A percentile compares a stretch with the other conserved stretches of the same genome.
These are phyloP conservation scores for Pistacia vera DNA, from an alignment of 345 rosid species.

Conservation along the genomic window DNA sequence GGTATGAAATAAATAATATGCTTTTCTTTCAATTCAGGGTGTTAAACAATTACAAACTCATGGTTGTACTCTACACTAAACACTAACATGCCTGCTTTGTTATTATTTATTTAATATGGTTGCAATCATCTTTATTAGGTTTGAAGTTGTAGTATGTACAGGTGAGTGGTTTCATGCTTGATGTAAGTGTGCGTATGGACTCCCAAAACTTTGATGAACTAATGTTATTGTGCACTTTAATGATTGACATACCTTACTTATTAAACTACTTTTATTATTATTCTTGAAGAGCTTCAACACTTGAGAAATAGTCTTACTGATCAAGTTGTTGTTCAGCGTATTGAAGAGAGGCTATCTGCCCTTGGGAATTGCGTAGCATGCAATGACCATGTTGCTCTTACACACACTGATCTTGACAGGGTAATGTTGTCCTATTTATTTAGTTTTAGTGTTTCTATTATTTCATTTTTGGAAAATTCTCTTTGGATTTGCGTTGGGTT, in stretches of 20 bases:
- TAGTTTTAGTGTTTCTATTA: neutral
- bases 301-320: constrained; percentile 94
- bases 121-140: neutral
- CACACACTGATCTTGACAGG: constrained; percentile 89
- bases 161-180: neutral
- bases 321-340: constrained; percentile 81
- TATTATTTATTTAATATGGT: neutral
- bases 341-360: constrained; percentile 93
- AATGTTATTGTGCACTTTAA: neutral
- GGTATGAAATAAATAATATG: no score
- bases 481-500: neutral
- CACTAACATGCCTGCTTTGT: neutral
- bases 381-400: constrained; percentile 94
- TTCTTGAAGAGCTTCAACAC: constrained; percentile 78
- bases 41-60: no score
- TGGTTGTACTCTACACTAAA: neutral
- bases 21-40: no score
- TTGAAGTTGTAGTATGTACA: neutral
- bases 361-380: constrained; percentile 95
- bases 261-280: neutral
- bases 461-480: neutral
- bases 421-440: constrained; percentile 28
- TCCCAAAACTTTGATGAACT: neutral
- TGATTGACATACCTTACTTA: neutral
- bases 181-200: no score